phyloP scores from a whole-genome alignment of 257 asterid species.

The Pogostemon cablin region DNA sequence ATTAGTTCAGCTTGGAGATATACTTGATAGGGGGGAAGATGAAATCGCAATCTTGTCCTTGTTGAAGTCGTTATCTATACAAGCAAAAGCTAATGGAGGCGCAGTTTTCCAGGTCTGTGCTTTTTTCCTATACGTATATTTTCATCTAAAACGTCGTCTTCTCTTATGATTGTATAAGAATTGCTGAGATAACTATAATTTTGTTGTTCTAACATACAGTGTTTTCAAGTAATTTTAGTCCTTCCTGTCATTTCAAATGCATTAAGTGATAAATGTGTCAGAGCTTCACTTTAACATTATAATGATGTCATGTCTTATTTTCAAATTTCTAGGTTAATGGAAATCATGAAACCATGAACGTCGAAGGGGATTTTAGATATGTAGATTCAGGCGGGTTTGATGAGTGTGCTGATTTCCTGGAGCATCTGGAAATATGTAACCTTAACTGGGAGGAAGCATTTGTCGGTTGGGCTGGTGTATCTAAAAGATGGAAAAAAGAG shows the following conservation, averaged over 20 bases:
- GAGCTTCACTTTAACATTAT: conserved; percentile 9
- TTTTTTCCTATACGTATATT: conserved; percentile 12
- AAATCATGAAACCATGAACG: conserved; percentile 97
- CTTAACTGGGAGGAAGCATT: conserved; percentile 93
- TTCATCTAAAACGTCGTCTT: conserved; percentile 8
- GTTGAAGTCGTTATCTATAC: conserved; percentile 71
- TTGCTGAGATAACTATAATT: conserved; percentile 16
- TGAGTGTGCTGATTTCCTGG: conserved; percentile 81
- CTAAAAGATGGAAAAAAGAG: conserved; percentile 60
- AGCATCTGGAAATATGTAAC: conserved; percentile 66
- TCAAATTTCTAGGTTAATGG: conserved; percentile 71
- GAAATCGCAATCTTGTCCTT: conserved; percentile 92
- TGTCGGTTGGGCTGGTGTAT: conserved; percentile 65
- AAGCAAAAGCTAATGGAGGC: conserved; percentile 92
- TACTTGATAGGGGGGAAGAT: conserved; percentile 94
- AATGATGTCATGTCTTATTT: conserved; percentile 8
- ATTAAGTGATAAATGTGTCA: conserved; percentile 13
- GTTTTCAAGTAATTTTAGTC: conserved; percentile 4
- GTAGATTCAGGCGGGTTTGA: conserved; percentile 80
- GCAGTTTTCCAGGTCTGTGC: conserved; percentile 91
- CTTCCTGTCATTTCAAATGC: conserved; percentile 12
- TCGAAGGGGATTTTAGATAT: conserved; percentile 89
- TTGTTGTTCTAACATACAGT: conserved; percentile 13
- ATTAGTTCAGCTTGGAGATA: conserved; percentile 90
- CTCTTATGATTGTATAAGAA: conserved; percentile 1